Evolutionary conservation across 1,284 basidiomycete species (phyloP).

Genomic region (Ustilago curta): DNA sequence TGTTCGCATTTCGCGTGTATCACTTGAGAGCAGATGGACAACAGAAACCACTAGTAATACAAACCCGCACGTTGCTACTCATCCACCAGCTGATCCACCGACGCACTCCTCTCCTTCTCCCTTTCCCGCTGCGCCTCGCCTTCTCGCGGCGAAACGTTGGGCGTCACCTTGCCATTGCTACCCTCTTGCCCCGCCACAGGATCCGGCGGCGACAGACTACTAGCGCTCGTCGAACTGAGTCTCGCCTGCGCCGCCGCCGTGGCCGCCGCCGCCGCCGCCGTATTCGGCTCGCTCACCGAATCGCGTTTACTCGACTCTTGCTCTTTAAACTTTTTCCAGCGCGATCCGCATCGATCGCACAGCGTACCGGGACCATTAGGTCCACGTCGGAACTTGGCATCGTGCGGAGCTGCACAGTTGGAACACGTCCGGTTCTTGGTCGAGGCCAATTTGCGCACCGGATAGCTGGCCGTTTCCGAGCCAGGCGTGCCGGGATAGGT

Average conservation of each 20-base stretch:
- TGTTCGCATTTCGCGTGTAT: not conserved
- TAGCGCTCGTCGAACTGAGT: conserved; percentile 28
- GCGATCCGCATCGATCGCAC: conserved; percentile 53
- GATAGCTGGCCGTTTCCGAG: conserved; percentile 18
- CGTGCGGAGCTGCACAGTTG: conserved; percentile 52
- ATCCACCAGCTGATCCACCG: conserved; percentile 38
- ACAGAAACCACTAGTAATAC: too few species aligned
- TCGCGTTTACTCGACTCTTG: conserved; percentile 33
- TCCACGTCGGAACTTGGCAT: conserved; percentile 50
- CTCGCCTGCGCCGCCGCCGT: conserved; percentile 21
- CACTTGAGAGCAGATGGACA: not conserved
- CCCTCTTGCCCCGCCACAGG: not conserved
- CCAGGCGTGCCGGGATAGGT: conserved; percentile 23
- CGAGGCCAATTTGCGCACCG: conserved; percentile 50
- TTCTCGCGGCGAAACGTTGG: conserved; percentile 9
- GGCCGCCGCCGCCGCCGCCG: not conserved
- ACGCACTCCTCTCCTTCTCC: conserved; percentile 31
- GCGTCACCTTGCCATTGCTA: conserved; percentile 1
- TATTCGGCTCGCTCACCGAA: not conserved
- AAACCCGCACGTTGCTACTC: conserved; percentile 18
- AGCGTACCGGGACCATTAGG: conserved; percentile 53
- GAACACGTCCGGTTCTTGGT: conserved; percentile 56
- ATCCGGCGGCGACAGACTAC: conserved; percentile 32
- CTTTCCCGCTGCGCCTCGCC: not conserved
- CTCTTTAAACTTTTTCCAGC: conserved; percentile 53